A percentile compares a stretch with the other conserved stretches of the same genome.
Evolutionary conservation across 768 basidiomycete species (phyloP).

Genomic region (Candolleomyces eurysporus): DNA sequence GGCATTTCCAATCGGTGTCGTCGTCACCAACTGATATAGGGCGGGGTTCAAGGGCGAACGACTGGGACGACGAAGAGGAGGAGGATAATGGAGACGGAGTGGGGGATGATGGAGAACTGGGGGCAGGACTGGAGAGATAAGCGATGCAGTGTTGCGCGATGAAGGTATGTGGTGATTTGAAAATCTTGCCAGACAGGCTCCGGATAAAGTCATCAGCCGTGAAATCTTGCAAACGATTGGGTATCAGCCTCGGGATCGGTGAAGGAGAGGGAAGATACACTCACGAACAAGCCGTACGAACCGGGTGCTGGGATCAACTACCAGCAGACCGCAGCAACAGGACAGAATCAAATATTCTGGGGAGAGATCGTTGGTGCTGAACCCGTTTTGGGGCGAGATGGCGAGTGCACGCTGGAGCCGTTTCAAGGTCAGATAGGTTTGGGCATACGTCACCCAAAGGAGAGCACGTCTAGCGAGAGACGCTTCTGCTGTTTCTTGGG

Average conservation of each 20-base stretch:
- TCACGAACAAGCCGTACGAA: slow-evolving; percentile 4
- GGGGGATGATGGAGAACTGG: background rate
- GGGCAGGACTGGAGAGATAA: too few relatives aligned
- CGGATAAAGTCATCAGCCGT: slow-evolving; percentile 4
- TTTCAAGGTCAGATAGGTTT: background rate
- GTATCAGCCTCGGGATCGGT: background rate
- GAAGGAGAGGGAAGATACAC: background rate
- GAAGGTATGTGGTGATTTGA: background rate
- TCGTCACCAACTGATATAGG: background rate
- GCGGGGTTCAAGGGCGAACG: background rate
- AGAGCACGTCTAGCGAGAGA: background rate
- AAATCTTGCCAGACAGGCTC: background rate
- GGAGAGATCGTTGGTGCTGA: background rate
- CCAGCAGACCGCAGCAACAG: slow-evolving; percentile 5
- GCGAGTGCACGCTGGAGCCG: background rate
- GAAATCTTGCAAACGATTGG: background rate
- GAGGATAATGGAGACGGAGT: background rate
- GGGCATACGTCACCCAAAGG: slow-evolving; percentile 3
- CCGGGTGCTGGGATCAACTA: background rate
- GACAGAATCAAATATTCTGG: background rate
- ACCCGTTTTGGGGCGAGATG: background rate
- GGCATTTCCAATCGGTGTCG: background rate
- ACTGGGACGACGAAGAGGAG: too few relatives aligned
- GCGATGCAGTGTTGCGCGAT: slow-evolving; percentile 3
- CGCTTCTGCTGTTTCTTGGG: background rate